Evolutionary conservation across 23 red algal species (phyloP).

Genomic region (Gracilaria domingensis): DNA sequence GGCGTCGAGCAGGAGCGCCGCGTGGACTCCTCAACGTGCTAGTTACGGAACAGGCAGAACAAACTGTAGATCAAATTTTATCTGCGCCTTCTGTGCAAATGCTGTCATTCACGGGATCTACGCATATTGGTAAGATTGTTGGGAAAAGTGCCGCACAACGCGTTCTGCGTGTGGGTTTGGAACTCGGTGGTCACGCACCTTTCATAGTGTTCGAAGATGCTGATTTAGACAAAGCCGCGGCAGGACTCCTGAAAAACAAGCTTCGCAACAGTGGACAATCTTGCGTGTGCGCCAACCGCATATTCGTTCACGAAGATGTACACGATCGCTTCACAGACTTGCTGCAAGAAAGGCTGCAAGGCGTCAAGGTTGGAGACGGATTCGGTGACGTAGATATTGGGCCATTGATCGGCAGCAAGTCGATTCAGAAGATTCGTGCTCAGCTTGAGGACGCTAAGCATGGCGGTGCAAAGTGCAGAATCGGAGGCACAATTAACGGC

Average conservation of each 20-base stretch:
- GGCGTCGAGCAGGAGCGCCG: conserved; percentile 60
- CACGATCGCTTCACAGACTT: conserved; percentile 51
- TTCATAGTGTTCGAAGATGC: conserved; percentile 96
- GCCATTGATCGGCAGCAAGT: conserved; percentile 80
- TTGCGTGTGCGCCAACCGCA: conserved; percentile 81
- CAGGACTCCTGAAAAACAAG: conserved; percentile 67
- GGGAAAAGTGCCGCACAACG: conserved; percentile 29
- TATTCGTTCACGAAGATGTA: conserved; percentile 75
- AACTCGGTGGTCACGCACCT: conserved; percentile 86
- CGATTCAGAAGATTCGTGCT: conserved; percentile 47
- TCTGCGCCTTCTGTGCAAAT: conserved; percentile 45
- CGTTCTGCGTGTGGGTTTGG: conserved; percentile 53
- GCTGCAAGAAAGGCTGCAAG: conserved; percentile 47
- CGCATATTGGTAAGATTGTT: conserved; percentile 69
- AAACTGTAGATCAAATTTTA: conserved; percentile 59
- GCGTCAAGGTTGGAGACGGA: conserved; percentile 71
- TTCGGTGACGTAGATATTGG: conserved; percentile 66
- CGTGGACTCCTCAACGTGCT: conserved; percentile 85
- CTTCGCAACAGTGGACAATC: conserved; percentile 79
- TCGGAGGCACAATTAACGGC: conserved; percentile 33
- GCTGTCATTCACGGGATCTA: conserved; percentile 94
- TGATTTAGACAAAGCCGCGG: conserved; percentile 67
- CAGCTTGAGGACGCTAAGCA: conserved; percentile 76
- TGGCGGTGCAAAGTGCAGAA: conserved; percentile 68
- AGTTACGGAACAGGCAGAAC: conserved; percentile 14